A percentile compares a stretch with the other conserved stretches of the same genome.
These are phyloP conservation scores for Phialemoniopsis sp. DNA, from an alignment of 2,329 filamentous ascomycete species.

Conservation along the genomic window DNA sequence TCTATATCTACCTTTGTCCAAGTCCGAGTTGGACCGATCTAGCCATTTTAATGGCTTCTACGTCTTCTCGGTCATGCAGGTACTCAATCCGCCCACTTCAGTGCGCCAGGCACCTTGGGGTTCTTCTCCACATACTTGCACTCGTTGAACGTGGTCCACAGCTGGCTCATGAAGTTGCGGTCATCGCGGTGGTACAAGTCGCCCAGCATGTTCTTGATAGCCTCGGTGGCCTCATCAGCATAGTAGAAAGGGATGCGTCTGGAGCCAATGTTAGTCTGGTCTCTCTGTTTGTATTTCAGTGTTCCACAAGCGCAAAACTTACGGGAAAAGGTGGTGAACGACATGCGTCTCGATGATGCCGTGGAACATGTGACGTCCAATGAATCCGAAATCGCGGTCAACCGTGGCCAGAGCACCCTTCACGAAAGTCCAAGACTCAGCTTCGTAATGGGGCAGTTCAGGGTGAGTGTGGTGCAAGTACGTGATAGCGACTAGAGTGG, in stretches of 20 bases:
- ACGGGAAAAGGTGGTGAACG: constrained; percentile 59
- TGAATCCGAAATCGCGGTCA: constrained; percentile 61
- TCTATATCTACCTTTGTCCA: no score
- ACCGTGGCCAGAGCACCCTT: constrained; percentile 60
- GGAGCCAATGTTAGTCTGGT: neutral
- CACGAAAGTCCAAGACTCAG: constrained; percentile 56
- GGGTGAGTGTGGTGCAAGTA: constrained; percentile 70
- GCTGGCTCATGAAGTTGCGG: constrained; percentile 35
- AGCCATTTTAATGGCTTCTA: no score
- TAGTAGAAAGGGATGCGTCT: constrained; percentile 56
- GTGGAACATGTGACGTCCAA: constrained; percentile 63
- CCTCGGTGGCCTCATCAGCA: constrained; percentile 52
- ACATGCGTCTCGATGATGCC: constrained; percentile 63
- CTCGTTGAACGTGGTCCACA: constrained; percentile 40
- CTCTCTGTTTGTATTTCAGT: no score
- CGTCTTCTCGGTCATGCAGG: no score
- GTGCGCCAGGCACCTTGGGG: constrained; percentile 25
- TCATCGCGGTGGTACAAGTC: constrained; percentile 45
- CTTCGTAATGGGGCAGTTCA: constrained; percentile 54
- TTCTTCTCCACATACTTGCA: constrained; percentile 43
- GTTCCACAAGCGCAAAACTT: constrained; percentile 12
- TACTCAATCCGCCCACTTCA: constrained; percentile 24
- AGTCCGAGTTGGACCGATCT: no score
- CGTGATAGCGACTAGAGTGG: constrained; percentile 59
- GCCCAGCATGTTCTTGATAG: constrained; percentile 52